Percentiles rank a stretch among this genome's conserved stretches.
Conservation (phyloP, 2,329 filamentous ascomycete genomes). For the Epichloe brachyelytri region DNA sequence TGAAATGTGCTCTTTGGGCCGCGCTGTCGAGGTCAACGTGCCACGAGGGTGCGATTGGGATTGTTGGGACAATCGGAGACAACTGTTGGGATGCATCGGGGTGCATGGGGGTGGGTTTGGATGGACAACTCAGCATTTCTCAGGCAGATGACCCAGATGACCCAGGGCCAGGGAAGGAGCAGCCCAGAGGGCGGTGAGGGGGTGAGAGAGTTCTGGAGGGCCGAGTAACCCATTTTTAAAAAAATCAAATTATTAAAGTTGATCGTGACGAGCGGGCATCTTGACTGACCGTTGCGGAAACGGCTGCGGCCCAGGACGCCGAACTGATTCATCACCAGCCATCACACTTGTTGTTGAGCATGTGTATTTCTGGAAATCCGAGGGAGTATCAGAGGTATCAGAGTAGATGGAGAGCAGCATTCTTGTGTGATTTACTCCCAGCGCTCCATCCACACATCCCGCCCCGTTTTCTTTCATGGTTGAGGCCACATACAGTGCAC, state of each 20-base stretch:
- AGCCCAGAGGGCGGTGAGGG: not conserved
- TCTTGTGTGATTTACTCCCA: too few species aligned
- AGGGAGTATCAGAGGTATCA: too few species aligned
- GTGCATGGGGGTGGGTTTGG: constrained; percentile 12
- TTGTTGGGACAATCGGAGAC: not conserved
- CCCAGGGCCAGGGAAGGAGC: constrained; percentile 3
- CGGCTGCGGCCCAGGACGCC: not conserved
- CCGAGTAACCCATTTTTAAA: not conserved
- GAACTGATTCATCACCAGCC: not conserved
- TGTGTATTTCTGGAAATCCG: not conserved
- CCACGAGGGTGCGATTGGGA: not conserved
- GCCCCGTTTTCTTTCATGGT: too few species aligned
- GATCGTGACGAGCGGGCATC: not conserved
- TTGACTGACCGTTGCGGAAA: not conserved
- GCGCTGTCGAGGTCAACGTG: not conserved
- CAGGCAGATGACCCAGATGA: constrained; percentile 23
- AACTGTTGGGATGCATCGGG: constrained; percentile 1
- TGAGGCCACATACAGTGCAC: too few species aligned
- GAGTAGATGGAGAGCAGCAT: too few species aligned
- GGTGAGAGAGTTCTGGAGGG: not conserved
- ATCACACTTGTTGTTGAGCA: not conserved
- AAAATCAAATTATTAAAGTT: not conserved
- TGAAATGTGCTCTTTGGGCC: not conserved
- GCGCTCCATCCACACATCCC: too few species aligned
- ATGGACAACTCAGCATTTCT: constrained; percentile 18